Evolutionary conservation across 495 filamentous ascomycete genomes (phyloP), one percentile per base, ranked within the genome.

Genomic region (Podospora conica): DNA sequence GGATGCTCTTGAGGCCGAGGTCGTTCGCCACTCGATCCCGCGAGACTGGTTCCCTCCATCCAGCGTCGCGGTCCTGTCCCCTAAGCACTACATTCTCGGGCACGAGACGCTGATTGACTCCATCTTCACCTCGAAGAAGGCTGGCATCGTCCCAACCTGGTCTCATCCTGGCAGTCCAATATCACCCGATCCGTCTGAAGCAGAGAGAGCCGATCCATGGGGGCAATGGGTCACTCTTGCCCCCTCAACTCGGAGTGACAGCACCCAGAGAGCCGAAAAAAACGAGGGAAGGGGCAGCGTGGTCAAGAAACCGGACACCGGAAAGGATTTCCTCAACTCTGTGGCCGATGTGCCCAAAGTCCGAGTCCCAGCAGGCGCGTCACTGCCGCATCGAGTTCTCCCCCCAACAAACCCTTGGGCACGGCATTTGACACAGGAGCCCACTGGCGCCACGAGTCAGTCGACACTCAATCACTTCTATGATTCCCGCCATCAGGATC

Each of bases 21-120:
- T 53, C 22, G 48, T 55, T 53, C 61, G 61, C 23, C 61, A 64
- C 61, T 55, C 48, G 48, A 55, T 64, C 31, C 60, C 60, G n/a
- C 28, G 60, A 48, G 60, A 61, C 31, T 61, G 60, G 60, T 61
- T 61, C 60, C 60, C 60, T 53, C 60, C 27, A 3, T 61, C 60
- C 28, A 61, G 60, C 27, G 11, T 61, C 8, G 28, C 29, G 2
- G 31, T 61, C 3, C 33, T 61, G 33, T 31, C 60, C 27, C 60
- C 60, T 23, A 61, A 53, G 60, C 60, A 61, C 12, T 61, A 61
- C 60, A 61, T 61, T 53, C 20, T 61, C 5, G 53, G 29, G 60
- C 60, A 61, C 24, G 60, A 61, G 27, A 48, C 60, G n/a, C n/a
- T n/a, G n/a, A n/a, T n/a, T n/a, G n/a, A n/a, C n/a, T n/a, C n/a